Conservation (phyloP, 345 rosid species). For the Pistacia vera region DNA sequence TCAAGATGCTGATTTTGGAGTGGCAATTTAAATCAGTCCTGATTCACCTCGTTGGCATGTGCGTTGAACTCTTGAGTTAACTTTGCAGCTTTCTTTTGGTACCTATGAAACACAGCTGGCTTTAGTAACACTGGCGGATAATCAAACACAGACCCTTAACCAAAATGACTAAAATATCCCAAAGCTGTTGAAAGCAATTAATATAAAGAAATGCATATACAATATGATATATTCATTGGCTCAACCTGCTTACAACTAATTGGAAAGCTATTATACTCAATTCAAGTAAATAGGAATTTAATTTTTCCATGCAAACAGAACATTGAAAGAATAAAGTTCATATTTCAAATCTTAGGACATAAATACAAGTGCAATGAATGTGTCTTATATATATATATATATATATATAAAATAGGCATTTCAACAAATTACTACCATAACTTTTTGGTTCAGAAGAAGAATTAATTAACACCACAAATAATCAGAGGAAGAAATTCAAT, state of each 20-base stretch:
- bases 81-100: slow-evolving; percentile 53
- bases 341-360: neutral
- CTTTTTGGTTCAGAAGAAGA: too few relatives aligned
- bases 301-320: too few relatives aligned
- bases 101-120: slow-evolving; percentile 37
- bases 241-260: neutral
- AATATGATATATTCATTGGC: neutral
- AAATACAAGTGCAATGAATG: neutral
- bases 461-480: too few relatives aligned
- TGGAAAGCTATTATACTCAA: neutral
- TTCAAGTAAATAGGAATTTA: neutral
- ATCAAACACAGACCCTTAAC: neutral
- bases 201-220: neutral
- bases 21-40: slow-evolving; percentile 10
- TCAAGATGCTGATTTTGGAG: slow-evolving; percentile 1
- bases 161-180: neutral
- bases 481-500: too few relatives aligned
- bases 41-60: slow-evolving; percentile 43
- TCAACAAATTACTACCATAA: too few relatives aligned
- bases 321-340: neutral
- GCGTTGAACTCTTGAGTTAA: slow-evolving; percentile 53
- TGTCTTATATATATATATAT: neutral
- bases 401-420: too few relatives aligned
- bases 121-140: neutral
- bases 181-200: neutral